Evolutionary conservation across 768 basidiomycete species (phyloP).

Genomic region (Trametes meyenii): DNA sequence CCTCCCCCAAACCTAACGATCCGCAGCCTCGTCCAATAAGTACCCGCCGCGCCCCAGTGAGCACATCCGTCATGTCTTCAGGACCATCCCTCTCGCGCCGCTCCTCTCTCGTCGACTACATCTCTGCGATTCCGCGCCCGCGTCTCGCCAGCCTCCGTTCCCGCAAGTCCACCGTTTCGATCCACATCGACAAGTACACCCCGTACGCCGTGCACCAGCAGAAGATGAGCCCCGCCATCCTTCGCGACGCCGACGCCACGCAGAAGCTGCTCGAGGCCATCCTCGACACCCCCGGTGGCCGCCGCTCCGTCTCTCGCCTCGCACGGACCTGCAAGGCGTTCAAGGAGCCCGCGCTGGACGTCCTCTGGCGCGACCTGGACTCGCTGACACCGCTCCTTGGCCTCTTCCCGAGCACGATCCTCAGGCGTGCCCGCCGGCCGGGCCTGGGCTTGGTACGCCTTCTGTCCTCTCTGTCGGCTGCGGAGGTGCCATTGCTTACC

Average conservation of each 20-base stretch:
- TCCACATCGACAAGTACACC: constrained; percentile 33
- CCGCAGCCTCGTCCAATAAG: constrained; percentile 27
- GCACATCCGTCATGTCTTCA: constrained; percentile 29
- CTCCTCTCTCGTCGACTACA: constrained; percentile 33
- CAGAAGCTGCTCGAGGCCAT: constrained; percentile 54
- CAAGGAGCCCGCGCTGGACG: constrained; percentile 68
- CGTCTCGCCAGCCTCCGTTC: constrained; percentile 34
- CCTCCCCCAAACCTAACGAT: constrained; percentile 27
- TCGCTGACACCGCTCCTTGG: constrained; percentile 72
- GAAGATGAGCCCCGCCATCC: constrained; percentile 55
- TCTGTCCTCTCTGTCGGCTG: constrained; percentile 12
- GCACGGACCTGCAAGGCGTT: constrained; percentile 77
- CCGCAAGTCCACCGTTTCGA: constrained; percentile 33
- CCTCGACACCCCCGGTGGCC: constrained; percentile 62
- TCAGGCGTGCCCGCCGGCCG: constrained; percentile 72
- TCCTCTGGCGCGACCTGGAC: constrained; percentile 80
- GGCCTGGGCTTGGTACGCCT: constrained; percentile 74
- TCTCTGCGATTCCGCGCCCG: constrained; percentile 28
- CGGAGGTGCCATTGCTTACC: constrained; percentile 21
- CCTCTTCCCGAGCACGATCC: constrained; percentile 65
- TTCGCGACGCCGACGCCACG: constrained; percentile 64
- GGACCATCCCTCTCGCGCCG: constrained; percentile 33
- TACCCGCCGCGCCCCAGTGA: constrained; percentile 16
- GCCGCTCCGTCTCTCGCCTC: constrained; percentile 67
- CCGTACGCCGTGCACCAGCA: constrained; percentile 52